These are phyloP conservation scores for Ophiostoma ips DNA, from an alignment of 2,329 filamentous ascomycete species.

Conservation along the genomic window DNA sequence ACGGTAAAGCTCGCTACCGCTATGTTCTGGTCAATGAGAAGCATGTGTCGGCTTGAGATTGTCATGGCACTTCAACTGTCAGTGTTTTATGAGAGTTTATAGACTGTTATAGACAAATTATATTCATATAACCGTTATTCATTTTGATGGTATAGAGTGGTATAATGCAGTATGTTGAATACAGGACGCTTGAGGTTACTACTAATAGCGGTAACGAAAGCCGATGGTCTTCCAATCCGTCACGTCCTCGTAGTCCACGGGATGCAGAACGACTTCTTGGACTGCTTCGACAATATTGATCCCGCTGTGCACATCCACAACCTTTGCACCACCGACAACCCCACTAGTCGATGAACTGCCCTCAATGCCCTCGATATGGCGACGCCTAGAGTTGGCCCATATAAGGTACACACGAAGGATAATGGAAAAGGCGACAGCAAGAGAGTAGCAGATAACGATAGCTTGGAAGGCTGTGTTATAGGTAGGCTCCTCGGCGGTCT, in stretches of 20 bases:
- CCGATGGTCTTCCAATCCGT: background rate
- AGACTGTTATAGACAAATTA: background rate
- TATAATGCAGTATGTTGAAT: background rate
- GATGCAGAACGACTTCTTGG: background rate
- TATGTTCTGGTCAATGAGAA: slow-evolving; percentile 25
- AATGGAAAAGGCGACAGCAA: background rate
- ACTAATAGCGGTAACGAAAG: background rate
- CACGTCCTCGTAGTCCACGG: background rate
- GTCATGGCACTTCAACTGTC: background rate
- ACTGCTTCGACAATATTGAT: background rate
- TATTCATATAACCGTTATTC: too few species aligned
- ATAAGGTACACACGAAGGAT: background rate
- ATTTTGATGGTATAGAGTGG: too few species aligned
- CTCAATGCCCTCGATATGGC: background rate
- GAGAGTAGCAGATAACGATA: background rate
- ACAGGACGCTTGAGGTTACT: too few species aligned
- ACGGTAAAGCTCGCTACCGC: slow-evolving; percentile 38
- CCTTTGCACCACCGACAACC: background rate
- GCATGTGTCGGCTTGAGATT: background rate
- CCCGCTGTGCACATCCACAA: background rate
- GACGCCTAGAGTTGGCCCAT: background rate
- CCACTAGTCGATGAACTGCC: background rate
- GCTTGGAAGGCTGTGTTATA: background rate
- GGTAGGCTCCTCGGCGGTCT: background rate
- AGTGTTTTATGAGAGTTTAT: background rate